Evolutionary conservation across 257 asterid genomes (phyloP), one percentile per base, ranked within the genome.

Genomic region (Penstemon davidsonii): DNA sequence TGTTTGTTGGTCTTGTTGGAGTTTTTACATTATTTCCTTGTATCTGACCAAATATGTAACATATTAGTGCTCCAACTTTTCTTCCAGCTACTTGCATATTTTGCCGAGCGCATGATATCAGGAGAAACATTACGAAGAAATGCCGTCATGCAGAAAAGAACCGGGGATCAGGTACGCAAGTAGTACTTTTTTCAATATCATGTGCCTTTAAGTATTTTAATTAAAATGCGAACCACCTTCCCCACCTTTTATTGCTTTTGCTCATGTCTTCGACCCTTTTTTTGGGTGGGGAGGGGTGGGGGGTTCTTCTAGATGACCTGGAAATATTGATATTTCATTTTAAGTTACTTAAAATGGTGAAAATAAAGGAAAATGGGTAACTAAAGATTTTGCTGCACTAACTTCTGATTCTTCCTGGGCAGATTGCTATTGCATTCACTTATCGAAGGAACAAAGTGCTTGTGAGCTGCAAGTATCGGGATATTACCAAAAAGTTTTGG

Each of bases 381-480:
- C 54, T 47, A 11, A 9, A 60, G 19, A 68, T 40, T 12, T 43
- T 47, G 38, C 39, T 11, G 18, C 13, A 52, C 51, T 75, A 66
- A 60, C 53, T 42, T 73, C 45, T 25, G 49, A 25, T 62, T 64
- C 15, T 42, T 44, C 71, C 40, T 51, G 40, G 68, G 52, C 82
- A 90, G 99, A 62, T 83, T 80, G 91, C 70, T 64, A 90, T 93
- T 78, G 99, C 96, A 37, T 93, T 93, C 81, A 78, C 96, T 44
- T 93, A 90, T 70, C 79, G 80, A 56, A 85, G 95, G 75, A 78
- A 90, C 70, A 90, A 86, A 55, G 74, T 66, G 57, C 89, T 93
- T 71, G 85, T 93, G 52, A 87, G 95, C 86, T 90, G 97, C 87
- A 93, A 88, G 83, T 93, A 90, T 76, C 93, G 97, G 67, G 89